Evolutionary conservation across 2,329 filamentous ascomycete genomes (phyloP).

Genomic region (Pseudocercospora crystallina): DNA sequence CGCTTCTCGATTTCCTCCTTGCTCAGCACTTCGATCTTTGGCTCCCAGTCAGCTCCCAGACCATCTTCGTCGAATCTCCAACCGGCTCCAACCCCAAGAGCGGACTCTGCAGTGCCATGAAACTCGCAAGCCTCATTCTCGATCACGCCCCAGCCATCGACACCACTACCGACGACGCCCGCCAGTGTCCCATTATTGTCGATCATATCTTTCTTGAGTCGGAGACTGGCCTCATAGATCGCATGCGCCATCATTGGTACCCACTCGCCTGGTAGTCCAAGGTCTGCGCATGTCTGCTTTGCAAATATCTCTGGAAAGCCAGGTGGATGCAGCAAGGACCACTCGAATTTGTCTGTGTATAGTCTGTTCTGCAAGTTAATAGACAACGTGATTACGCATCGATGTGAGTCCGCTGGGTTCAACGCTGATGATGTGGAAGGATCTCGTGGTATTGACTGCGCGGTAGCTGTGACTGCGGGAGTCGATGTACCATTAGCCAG

Average conservation of each 20-base stretch:
- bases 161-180: constrained; percentile 72
- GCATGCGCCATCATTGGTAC: constrained; percentile 90
- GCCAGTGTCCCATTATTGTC: constrained; percentile 65
- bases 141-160: constrained; percentile 69
- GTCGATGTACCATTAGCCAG: constrained; percentile 45
- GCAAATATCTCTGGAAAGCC: constrained; percentile 92
- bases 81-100: constrained; percentile 69
- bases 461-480: constrained; percentile 65
- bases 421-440: constrained; percentile 55
- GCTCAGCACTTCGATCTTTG: constrained; percentile 61
- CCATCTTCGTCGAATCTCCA: constrained; percentile 96
- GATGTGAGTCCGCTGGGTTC: constrained; percentile 91
- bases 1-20: constrained; percentile 98
- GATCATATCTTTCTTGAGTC: constrained; percentile 93
- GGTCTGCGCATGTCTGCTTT: constrained; percentile 85
- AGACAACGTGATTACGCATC: constrained; percentile 86
- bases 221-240: constrained; percentile 91
- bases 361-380: constrained; percentile 88
- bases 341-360: constrained; percentile 97
- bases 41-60: constrained; percentile 60
- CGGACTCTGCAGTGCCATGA: constrained; percentile 37
- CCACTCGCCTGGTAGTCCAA: constrained; percentile 90
- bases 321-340: constrained; percentile 88
- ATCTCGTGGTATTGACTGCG: constrained; percentile 55
- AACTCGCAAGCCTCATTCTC: constrained; percentile 81